Evolutionary conservation across 2,329 filamentous ascomycete genomes (phyloP), one percentile per base, ranked within the genome.

Genomic region (Alternaria rosae): DNA sequence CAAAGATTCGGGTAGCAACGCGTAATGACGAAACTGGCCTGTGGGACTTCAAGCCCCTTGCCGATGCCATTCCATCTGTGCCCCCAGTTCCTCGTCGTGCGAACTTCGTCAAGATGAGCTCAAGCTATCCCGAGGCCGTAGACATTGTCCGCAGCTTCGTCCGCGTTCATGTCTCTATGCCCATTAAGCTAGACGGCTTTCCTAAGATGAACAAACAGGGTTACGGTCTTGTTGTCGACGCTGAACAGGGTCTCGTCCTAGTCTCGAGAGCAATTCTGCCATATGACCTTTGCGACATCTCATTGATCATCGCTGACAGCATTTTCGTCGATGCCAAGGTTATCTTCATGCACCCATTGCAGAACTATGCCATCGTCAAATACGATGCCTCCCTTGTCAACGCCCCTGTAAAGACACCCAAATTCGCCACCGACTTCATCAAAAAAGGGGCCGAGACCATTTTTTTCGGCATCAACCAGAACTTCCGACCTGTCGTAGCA

Each of bases 401-500:
- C 74, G 95, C 94, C 2, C 94, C 95, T 1, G 94, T 99, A 12
- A 88, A 94, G 82, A 94, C 92, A 67, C 95, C 96, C 5, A 92
- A 88, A 71, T 86, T 99, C 52, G 93, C 93, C 73, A 89, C 85
- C 6, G 88, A 92, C 58, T 89, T 89, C 71, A 93, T 98, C 77
- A 94, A 93, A 54, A 95, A 98, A 82, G 95, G 95, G 35, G 92
- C 94, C 51, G 91, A 94, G 59, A 97, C 94, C 0, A 94, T 97
- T 69, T 99, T 99, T 80, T 91, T 99, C 66, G 96, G 95, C n/a
- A 96, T 97, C 83, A 99, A 99, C 77, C 90, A 96, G 69, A 98
- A 97, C 68, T 91, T 94, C 64, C 89, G 94, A 35, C 92, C 97
- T 42, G 94, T 98, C 5, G 92, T 97, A 70, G 92, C 93, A 6